phyloP scores from a whole-genome alignment of 345 rosid species.

The Viola odorata region DNA sequence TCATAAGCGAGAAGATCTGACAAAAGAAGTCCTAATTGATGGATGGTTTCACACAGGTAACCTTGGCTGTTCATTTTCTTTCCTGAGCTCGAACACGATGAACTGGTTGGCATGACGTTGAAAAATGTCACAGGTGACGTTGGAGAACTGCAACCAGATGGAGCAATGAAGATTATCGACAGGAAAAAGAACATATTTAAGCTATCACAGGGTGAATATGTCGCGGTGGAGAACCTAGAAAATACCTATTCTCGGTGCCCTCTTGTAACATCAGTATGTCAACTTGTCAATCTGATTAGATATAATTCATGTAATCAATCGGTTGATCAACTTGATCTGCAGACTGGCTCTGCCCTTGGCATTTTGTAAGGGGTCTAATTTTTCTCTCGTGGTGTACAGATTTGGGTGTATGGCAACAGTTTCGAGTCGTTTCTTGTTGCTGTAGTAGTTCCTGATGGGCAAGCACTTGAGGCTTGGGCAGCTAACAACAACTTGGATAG shows the following conservation, averaged over 20 bases:
- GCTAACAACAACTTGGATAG: constrained; percentile 30
- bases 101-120: neutral
- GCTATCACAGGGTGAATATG: constrained; percentile 93
- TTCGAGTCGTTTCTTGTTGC: constrained; percentile 90
- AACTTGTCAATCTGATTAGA: neutral
- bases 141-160: constrained; percentile 85
- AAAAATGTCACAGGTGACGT: constrained; percentile 57
- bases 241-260: constrained; percentile 69
- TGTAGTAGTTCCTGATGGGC: constrained; percentile 69
- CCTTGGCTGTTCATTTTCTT: neutral
- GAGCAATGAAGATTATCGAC: constrained; percentile 86
- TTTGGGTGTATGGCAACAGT: constrained; percentile 94
- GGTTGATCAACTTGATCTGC: neutral
- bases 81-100: neutral
- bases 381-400: constrained; percentile 30
- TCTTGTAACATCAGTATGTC: constrained; percentile 57
- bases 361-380: neutral
- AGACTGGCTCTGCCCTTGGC: no score
- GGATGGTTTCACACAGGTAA: constrained; percentile 98
- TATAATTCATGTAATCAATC: neutral
- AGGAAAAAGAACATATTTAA: constrained; percentile 94
- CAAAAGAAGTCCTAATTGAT: constrained; percentile 67
- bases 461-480: constrained; percentile 83
- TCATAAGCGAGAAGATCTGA: constrained; percentile 81
- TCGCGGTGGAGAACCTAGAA: constrained; percentile 85